A percentile compares a stretch with the other conserved stretches of the same genome.
phyloP scores from a whole-genome alignment of 345 rosid genomes.

The Cochlearia excelsa region DNA sequence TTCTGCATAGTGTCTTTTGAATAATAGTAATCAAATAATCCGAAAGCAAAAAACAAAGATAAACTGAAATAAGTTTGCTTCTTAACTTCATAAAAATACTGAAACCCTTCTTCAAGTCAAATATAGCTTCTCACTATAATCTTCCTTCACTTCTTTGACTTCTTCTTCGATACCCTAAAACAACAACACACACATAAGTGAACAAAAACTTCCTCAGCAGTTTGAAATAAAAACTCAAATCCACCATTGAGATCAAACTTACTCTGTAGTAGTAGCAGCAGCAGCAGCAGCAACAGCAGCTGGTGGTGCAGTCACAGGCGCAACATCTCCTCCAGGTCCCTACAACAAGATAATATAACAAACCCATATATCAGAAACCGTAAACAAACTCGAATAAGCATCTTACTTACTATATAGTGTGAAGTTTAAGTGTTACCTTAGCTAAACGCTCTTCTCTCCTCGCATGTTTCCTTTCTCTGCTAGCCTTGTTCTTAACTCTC shows the following conservation, averaged over 20 bases:
- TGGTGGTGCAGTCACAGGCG: constrained; percentile 37
- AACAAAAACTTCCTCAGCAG: constrained; percentile 36
- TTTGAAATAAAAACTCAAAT: constrained; percentile 28
- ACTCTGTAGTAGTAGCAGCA: constrained; percentile 17
- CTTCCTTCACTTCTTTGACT: constrained; percentile 37
- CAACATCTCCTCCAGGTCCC: constrained; percentile 63
- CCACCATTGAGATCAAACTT: neutral
- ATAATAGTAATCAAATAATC: too few relatives aligned
- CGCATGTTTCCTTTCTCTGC: constrained; percentile 41
- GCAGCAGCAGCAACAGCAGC: constrained; percentile 17
- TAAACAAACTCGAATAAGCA: neutral
- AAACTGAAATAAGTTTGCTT: too few relatives aligned
- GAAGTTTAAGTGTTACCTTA: constrained; percentile 7
- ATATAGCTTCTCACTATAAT: constrained; percentile 18
- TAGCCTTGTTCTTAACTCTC: constrained; percentile 42
- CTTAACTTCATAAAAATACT: constrained; percentile 9
- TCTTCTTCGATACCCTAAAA: constrained; percentile 31
- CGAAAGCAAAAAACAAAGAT: constrained; percentile 6
- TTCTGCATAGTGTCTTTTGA: too few relatives aligned
- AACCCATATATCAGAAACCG: neutral
- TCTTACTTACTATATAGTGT: too few relatives aligned
- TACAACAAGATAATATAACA: constrained; percentile 16
- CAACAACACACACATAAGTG: neutral
- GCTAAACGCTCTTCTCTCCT: constrained; percentile 40
- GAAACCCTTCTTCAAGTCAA: constrained; percentile 23